Base-by-base conservation (phyloP, 2,329 filamentous ascomycete genomes). In the Arthrobotrys megalospora region DNA sequence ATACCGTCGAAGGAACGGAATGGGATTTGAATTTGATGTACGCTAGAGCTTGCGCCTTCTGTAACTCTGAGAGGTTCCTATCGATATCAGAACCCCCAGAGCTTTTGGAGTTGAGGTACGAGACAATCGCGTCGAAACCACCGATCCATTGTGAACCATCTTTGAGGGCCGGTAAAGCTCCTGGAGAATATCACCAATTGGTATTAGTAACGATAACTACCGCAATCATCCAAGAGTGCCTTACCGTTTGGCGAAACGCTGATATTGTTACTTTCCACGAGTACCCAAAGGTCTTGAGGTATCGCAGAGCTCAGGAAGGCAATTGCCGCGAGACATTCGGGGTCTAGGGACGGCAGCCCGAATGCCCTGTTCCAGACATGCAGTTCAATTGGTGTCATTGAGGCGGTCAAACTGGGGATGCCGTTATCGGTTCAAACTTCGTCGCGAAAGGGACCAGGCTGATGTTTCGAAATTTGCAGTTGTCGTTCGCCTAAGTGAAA, bases 321-420 rank as follows among this genome's bases (percentile, higher is more conserved):
- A 80, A 97, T 90, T 50, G 91, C 88, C 32, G 94, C 94, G 78
- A 97, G 89, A 83, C 94, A 98, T 86, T 97, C 93, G 53, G 95
- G 88, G 82, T 98, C 94, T 82, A 98, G 92, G 50, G 96, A 98
- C 12, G 95, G 91, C 52, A 97, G 89, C 47, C 90, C 91, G 84
- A 97, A 97, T 47, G 93, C 94, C 68, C 93, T 91, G 62, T 94
- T 94, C 91, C 94, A 97, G 82, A 97, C 89, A 85, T 97, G 92
- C 77, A 99, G 89, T 85, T 95, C 89, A 60, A 93, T 85, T 43
- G 36, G 52, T 63, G 63, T 45, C 63, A 63, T 72, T 65, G 38
- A 16, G 68, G 47, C 38, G 32, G 36, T 32, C 28, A 41, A 63
- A 53, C 55, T 55, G 55, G 66, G 41, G 41, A 45, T 62, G 34